Evolutionary conservation across 768 basidiomycete species (phyloP), one percentile per base, ranked within the genome.

Genomic region (Leccinum arenicola): DNA sequence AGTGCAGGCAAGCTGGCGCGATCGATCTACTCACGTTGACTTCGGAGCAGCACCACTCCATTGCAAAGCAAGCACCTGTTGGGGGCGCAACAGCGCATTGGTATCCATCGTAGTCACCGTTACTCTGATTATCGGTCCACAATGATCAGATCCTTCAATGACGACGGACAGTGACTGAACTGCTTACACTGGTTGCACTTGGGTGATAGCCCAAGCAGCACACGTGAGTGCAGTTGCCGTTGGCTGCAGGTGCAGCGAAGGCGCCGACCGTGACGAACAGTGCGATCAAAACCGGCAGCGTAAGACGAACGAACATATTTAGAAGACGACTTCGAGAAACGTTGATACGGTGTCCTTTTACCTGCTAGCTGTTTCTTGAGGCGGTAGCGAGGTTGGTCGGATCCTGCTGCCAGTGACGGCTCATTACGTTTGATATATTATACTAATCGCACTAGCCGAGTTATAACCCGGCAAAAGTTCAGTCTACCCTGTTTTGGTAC

Each of bases 261-360:
- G n/a, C 15, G 5, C 55, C n/a, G 6, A 12, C 10, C 14, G 54
- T 23, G 11, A 27, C 43, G 3, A 54, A 25, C 1, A 63, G 35
- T 7, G 35, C 49, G n/a, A 62, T 17, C 6, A 50, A 33, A 35
- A 62, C 12, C 17, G 51, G 29, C 10, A 31, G 49, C 4, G 33
- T 38, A 27, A 56, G 29, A 47, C 48, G 61, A 47, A n/a, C 17
- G 9, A 62, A 54, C 61, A 63, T 62, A 38, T 1, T 35, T 35
- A 35, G 35, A 35, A 35, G 33, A 35, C 31, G 11, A 33, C 29
- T 33, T 33, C 31, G 31, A 33, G 31, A 33, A 33, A 33, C 31
- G 31, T 33, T 33, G 31, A 33, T 33, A 10, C 27, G 27, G 27
- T 29, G 27, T 29, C 27, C 27, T 29, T 29, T 29, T 29, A 29